phyloP scores from a whole-genome alignment of 257 asterid genomes.

The Plantago elongata region DNA sequence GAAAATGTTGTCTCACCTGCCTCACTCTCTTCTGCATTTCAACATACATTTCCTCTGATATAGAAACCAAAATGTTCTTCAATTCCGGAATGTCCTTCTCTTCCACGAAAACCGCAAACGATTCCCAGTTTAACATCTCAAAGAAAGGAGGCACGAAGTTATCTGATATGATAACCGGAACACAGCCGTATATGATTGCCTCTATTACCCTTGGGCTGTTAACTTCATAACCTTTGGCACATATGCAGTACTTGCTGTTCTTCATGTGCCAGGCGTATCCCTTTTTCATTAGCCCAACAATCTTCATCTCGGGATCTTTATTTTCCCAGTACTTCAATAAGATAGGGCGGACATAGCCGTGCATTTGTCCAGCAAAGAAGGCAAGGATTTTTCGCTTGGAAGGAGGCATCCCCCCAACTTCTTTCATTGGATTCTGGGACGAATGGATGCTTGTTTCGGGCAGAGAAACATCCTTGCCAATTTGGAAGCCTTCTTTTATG shows the following conservation, averaged over 20 bases:
- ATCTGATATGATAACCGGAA: conserved; percentile 42
- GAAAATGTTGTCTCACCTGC: conserved; percentile 34
- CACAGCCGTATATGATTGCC: conserved; percentile 28
- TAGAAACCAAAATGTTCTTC: conserved; percentile 26
- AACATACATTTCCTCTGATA: conserved; percentile 25
- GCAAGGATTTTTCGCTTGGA: conserved; percentile 35
- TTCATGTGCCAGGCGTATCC: conserved; percentile 38
- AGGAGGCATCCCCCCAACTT: conserved; percentile 25
- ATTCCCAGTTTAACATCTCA: conserved; percentile 34
- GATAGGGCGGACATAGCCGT: conserved; percentile 33
- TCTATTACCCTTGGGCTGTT: conserved; percentile 46
- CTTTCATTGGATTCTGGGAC: conserved; percentile 26
- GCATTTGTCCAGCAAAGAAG: conserved; percentile 44
- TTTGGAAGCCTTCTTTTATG: conserved; percentile 32
- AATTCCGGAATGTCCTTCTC: conserved; percentile 39
- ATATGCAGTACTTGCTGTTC: conserved; percentile 43
- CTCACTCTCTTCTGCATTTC: conserved; percentile 28
- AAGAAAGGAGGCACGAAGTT: conserved; percentile 43
- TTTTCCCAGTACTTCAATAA: conserved; percentile 32
- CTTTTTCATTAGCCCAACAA: conserved; percentile 24
- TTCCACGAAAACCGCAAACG: conserved; percentile 33
- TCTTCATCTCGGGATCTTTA: conserved; percentile 41
- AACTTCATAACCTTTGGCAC: conserved; percentile 44
- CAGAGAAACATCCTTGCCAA: conserved; percentile 36
- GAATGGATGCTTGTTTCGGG: conserved; percentile 33